phyloP scores from a whole-genome alignment of 345 rosid genomes.

The Populus pruinosa region DNA sequence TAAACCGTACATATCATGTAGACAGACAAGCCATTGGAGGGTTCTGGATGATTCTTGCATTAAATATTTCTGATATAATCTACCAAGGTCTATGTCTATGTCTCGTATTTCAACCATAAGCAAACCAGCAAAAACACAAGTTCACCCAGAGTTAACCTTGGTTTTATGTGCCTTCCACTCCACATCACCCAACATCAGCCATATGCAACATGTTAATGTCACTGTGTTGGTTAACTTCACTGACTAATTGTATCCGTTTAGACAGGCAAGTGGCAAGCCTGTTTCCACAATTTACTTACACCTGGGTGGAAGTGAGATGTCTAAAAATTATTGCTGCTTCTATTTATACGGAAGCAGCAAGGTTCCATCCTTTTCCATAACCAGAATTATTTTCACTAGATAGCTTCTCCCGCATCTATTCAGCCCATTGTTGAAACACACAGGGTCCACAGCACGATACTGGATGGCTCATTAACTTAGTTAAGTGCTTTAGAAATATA shows the following conservation, averaged over 20 bases:
- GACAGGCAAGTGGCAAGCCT: neutral
- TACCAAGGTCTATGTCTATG: no score
- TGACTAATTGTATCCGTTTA: neutral
- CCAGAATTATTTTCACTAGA: neutral
- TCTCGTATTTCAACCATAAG: no score
- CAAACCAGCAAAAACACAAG: neutral
- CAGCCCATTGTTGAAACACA: neutral
- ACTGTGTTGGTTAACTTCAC: neutral
- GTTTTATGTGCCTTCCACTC: conserved; percentile 4
- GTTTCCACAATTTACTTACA: neutral
- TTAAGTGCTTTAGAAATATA: neutral
- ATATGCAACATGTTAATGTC: neutral
- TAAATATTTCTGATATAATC: no score
- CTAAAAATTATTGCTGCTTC: neutral
- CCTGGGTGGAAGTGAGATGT: neutral
- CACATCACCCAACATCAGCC: neutral
- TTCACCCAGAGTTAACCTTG: neutral
- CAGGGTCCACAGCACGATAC: neutral
- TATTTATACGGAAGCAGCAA: neutral
- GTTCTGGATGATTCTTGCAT: no score
- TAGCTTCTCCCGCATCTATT: neutral
- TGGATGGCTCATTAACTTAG: neutral
- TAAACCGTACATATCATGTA: no score
- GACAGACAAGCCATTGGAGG: no score
- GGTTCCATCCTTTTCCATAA: neutral